Base-by-base conservation (phyloP, 192 early-diverging fungal species). In the Coemansia sp. region DNA sequence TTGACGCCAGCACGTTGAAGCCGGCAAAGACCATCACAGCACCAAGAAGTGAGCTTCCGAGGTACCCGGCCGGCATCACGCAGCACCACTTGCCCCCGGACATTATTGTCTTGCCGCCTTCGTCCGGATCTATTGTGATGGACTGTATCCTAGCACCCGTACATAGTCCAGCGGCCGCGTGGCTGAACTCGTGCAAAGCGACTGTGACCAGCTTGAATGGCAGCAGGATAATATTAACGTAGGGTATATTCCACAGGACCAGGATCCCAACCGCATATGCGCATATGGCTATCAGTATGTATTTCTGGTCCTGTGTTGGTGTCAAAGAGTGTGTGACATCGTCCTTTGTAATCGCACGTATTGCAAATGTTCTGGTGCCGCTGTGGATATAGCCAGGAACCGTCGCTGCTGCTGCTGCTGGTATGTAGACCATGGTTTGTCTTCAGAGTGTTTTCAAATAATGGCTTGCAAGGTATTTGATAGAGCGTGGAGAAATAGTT, bases 121-220 rank as follows among this genome's bases (percentile, higher is more conserved):
- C 87, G 70, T 96, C 86, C 6, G 96, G 94, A 61, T 98, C 90
- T 47, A 98, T 86, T 20, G 89, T 88, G 50, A 98, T 94, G 20
- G 89, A 89, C 55, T 90, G 84, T 14, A 98, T 91, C 57, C 87
- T 87, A 15, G 89, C 97, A 20, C 95, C 92, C n/a, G 95, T 97
- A 59, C 87, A 85, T 34, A 85, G 80, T 0, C 92, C 93, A 20
- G 93, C 93, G 28, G 83, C 82, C 2, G 95, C 97, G 70, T 98
- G 95, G 28, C 92, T 88, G 70, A 96, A 96, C 74, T 98, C 97
- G 67, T 98, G 97, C 41, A 98, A 71, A 19, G 89, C 92, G 41
- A 98, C 95, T 0, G 92, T 93, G 10, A 94, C 82, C 30, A 95
- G 80, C 89, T 95, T 96, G 86, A 98, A 98, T 1, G 96, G 96